phyloP scores from a whole-genome alignment of 495 filamentous ascomycete species.

The Schizothecium vesticola region DNA sequence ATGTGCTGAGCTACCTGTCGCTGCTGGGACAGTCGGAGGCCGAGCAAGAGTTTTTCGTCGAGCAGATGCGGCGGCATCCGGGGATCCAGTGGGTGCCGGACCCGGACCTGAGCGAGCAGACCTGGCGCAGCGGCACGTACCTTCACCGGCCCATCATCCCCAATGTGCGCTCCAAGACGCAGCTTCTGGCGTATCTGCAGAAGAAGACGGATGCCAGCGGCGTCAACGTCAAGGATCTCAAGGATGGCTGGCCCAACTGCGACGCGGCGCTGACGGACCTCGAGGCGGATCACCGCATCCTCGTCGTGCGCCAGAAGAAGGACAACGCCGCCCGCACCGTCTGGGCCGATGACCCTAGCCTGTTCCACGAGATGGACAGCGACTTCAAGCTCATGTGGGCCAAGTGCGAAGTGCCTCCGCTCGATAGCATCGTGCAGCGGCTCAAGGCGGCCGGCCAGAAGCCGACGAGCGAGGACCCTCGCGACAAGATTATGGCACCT shows the following conservation, averaged over 20 bases:
- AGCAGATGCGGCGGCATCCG: conserved; percentile 52
- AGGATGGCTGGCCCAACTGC: conserved; percentile 89
- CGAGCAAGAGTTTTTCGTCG: conserved; percentile 40
- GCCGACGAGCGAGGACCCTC: conserved; percentile 69
- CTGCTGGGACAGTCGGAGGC: conserved; percentile 47
- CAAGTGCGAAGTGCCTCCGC: conserved; percentile 67
- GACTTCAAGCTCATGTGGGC: conserved; percentile 83
- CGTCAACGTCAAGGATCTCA: conserved; percentile 77
- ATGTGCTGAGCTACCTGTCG: conserved; percentile 73
- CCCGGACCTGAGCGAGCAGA: conserved; percentile 48
- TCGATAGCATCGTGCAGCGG: conserved; percentile 69
- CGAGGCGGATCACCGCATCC: conserved; percentile 69
- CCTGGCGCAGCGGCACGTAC: conserved; percentile 61
- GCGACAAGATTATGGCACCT: conserved; percentile 56
- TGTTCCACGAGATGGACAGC: conserved; percentile 68
- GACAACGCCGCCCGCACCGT: conserved; percentile 79
- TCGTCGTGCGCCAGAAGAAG: conserved; percentile 88
- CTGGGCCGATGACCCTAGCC: conserved; percentile 78
- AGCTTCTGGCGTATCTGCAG: conserved; percentile 75
- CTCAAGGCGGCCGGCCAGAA: conserved; percentile 68
- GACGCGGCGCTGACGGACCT: conserved; percentile 69
- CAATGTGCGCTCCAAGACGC: conserved; percentile 66
- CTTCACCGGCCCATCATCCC: conserved; percentile 70
- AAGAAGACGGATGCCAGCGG: conserved; percentile 73
- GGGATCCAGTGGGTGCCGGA: conserved; percentile 66